Percentiles rank a stretch among this genome's conserved stretches.
These are phyloP conservation scores for Talaromyces islandicus DNA, from an alignment of 2,329 filamentous ascomycete genomes.

Conservation along the genomic window DNA sequence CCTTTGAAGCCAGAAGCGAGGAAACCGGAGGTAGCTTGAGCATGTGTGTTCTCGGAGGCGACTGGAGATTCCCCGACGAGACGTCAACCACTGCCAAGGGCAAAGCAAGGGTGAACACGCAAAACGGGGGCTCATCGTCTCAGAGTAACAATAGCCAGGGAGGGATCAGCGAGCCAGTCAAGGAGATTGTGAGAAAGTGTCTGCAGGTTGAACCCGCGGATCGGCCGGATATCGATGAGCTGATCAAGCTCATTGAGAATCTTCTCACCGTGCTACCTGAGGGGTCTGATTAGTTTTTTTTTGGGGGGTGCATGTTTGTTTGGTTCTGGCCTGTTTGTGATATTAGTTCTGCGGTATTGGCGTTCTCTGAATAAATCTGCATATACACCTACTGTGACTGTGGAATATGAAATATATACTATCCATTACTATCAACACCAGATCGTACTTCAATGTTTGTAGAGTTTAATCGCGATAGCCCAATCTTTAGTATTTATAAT, in stretches of 20 bases:
- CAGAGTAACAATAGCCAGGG: background rate
- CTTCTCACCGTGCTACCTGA: conserved; percentile 63
- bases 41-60: conserved; percentile 85
- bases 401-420: background rate
- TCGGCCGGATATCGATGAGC: conserved; percentile 76
- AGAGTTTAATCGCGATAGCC: too few relatives aligned
- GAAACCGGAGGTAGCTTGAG: conserved; percentile 92
- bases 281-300: background rate
- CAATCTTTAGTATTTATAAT: too few relatives aligned
- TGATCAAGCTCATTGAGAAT: conserved; percentile 71
- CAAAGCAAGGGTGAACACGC: conserved; percentile 44
- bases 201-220: conserved; percentile 81
- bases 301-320: background rate
- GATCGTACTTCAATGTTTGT: too few relatives aligned
- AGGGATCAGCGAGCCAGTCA: conserved; percentile 70
- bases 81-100: conserved; percentile 55
- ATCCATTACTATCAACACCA: background rate
- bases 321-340: background rate
- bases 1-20: conserved; percentile 91
- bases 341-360: background rate
- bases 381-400: background rate
- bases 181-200: conserved; percentile 82
- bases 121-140: conserved; percentile 2
- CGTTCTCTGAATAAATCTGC: background rate
- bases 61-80: conserved; percentile 95